Percentiles rank a stretch among this genome's conserved stretches.
phyloP scores from a whole-genome alignment of 345 rosid genomes.

The Clarkia xantiana region DNA sequence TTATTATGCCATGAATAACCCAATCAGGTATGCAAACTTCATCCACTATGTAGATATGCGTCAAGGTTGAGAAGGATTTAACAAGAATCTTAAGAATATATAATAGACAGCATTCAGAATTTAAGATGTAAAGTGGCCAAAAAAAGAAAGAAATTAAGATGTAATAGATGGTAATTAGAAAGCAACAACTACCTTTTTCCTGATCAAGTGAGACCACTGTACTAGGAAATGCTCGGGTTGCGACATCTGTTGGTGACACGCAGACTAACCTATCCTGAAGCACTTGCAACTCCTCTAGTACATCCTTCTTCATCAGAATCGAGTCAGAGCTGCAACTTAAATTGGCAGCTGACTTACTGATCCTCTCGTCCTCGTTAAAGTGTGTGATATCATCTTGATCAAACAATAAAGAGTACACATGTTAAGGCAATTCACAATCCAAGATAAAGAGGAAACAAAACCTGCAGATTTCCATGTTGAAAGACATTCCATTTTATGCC shows the following conservation, averaged over 20 bases:
- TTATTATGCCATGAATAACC: no score
- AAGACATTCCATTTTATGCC: not conserved
- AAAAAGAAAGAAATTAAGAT: no score
- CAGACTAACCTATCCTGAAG: slow-evolving; percentile 9
- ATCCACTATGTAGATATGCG: no score
- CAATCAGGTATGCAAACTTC: no score
- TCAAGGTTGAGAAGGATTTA: no score
- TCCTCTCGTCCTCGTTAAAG: slow-evolving; percentile 23
- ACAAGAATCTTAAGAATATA: not conserved
- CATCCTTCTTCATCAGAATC: slow-evolving; percentile 8
- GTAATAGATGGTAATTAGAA: not conserved
- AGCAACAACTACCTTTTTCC: slow-evolving; percentile 16
- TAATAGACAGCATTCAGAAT: not conserved
- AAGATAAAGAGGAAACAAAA: slow-evolving; percentile 2
- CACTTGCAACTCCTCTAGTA: slow-evolving; percentile 11
- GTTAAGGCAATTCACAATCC: not conserved
- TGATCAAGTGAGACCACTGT: slow-evolving; percentile 11
- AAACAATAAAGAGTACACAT: not conserved
- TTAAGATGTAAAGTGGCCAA: no score
- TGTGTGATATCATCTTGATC: slow-evolving; percentile 58
- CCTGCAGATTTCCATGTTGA: not conserved
- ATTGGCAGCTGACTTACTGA: slow-evolving; percentile 14
- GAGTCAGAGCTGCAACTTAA: slow-evolving; percentile 12
- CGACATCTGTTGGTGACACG: slow-evolving; percentile 8
- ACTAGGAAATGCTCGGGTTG: slow-evolving; percentile 6